Evolutionary conservation across 768 basidiomycete genomes (phyloP), one percentile per base, ranked within the genome.

Genomic region (Asterophora parasitica): DNA sequence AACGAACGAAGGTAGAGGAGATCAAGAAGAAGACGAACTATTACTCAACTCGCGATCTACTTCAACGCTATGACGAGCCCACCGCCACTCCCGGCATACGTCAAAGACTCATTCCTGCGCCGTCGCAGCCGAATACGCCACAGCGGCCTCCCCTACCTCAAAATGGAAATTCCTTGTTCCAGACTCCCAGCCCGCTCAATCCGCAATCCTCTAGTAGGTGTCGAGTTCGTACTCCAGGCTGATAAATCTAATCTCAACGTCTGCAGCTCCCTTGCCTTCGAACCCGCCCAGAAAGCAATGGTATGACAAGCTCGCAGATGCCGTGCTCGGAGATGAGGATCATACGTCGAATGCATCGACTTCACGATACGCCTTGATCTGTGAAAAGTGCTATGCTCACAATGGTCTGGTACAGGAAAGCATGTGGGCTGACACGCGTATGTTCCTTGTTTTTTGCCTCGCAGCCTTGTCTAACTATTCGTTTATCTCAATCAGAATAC

Each of bases 1-100:
- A 94, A 53, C 84, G 89, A 15, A 74, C 76, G 17, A 92, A 89
- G 60, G 79, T 99, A 31, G 92, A 95, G 53, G 94, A 96, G 56
- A 90, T 98, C 56, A 99, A 99, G 76, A 92, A 92, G 72, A 92
- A 89, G 64, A 97, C 94, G 1, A 95, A 97, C 57, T 99, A 90
- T 65, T 91, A 99, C 62, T 81, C 81, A 9, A 99, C 93, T 23
- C 83, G 88, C 44, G 90, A 86, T 57, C 74, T 99, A 37, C 73
- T 99, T 13, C 92, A 95, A 62, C 81, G 83, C 48, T 97, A 96
- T 58, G 95, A 95, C 53, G 88, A 88, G 31, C 58, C 68, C 4
- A 49, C 68, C 2, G 50, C 61, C 1, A 63, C 57, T 9, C 71
- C 75, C 1, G 72, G 76, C 11, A 58, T 77, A 38, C 76, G 76